These are phyloP conservation scores for Aureobasidium sp. DNA, from an alignment of 2,329 filamentous ascomycete species.

Conservation along the genomic window DNA sequence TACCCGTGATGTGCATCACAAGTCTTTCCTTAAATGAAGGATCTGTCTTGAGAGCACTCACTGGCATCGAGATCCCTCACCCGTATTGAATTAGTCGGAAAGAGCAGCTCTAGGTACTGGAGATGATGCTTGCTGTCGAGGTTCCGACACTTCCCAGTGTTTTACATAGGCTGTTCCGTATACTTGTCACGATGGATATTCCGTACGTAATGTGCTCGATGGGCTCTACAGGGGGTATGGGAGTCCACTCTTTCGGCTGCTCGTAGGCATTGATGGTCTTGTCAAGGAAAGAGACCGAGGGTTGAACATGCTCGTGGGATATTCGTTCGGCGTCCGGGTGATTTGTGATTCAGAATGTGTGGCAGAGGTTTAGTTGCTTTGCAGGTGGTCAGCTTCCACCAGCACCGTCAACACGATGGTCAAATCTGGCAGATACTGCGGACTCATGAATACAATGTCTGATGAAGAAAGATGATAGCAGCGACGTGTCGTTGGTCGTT, in stretches of 20 bases:
- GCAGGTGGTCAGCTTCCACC: background rate
- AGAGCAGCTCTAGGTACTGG: background rate
- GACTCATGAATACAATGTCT: background rate
- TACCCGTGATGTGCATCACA: background rate
- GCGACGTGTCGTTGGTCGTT: background rate
- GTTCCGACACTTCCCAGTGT: background rate
- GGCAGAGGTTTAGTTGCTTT: background rate
- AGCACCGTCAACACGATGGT: background rate
- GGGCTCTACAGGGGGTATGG: too few relatives aligned
- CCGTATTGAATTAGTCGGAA: background rate
- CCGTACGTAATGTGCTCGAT: too few relatives aligned
- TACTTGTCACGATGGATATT: background rate
- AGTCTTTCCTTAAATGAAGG: background rate
- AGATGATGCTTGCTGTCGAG: background rate
- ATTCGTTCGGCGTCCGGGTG: background rate
- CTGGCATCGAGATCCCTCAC: background rate
- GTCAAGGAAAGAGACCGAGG: too few relatives aligned
- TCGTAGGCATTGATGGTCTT: too few relatives aligned
- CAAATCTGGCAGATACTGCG: background rate
- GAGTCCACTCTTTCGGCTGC: too few relatives aligned
- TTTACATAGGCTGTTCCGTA: background rate
- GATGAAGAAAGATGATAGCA: background rate
- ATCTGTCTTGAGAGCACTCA: background rate
- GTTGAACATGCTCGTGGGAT: too few relatives aligned
- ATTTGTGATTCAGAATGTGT: background rate